Conservation (phyloP, 1,139 yeast genomes). For the Lodderomyces metapsilosis region DNA sequence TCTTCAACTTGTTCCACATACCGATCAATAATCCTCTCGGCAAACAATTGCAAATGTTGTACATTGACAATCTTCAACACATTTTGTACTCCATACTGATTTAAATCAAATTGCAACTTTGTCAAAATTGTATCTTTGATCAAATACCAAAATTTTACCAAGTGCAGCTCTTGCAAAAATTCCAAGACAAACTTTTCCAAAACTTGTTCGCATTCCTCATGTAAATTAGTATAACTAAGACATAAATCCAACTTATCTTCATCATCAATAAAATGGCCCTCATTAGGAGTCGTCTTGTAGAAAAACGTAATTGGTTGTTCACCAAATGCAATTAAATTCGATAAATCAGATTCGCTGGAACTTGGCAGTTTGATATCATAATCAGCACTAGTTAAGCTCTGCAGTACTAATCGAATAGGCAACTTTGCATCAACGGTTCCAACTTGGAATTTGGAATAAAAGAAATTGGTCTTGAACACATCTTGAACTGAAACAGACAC, state of each 20-base stretch:
- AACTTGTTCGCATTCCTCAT: constrained; percentile 36
- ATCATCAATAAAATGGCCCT: constrained; percentile 18
- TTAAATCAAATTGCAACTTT: constrained; percentile 33
- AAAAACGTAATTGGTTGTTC: constrained; percentile 71
- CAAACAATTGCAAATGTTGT: constrained; percentile 15
- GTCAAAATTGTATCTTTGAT: constrained; percentile 24
- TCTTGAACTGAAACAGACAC: constrained; percentile 78
- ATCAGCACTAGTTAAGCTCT: constrained; percentile 38
- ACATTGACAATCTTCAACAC: constrained; percentile 23
- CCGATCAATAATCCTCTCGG: constrained; percentile 16
- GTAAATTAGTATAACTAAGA: constrained; percentile 37
- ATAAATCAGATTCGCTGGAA: constrained; percentile 14
- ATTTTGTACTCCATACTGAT: constrained; percentile 34
- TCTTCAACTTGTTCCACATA: constrained; percentile 17
- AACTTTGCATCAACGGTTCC: constrained; percentile 52
- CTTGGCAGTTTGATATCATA: constrained; percentile 35
- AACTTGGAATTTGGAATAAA: constrained; percentile 67
- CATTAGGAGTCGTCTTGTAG: constrained; percentile 44
- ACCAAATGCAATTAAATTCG: constrained; percentile 51
- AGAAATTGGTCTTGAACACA: constrained; percentile 52
- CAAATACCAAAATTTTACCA: constrained; percentile 25
- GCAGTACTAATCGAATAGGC: constrained; percentile 56
- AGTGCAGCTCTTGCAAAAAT: constrained; percentile 12
- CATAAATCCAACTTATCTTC: constrained; percentile 31
- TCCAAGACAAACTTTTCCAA: constrained; percentile 7